Evolutionary conservation across 2,329 filamentous ascomycete species (phyloP).

Genomic region (Trichoderma oligosporum): DNA sequence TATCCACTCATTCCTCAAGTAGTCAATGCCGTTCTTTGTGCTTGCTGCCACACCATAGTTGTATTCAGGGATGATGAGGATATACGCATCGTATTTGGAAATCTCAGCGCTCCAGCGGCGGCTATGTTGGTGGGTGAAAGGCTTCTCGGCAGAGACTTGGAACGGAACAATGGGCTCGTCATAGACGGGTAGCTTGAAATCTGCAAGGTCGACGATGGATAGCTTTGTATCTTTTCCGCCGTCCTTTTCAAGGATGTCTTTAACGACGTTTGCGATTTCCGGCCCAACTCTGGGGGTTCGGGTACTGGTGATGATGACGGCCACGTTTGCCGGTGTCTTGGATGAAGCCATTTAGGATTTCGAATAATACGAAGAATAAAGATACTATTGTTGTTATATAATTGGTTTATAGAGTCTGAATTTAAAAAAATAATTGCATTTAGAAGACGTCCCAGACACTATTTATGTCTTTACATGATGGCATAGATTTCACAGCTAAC

Average conservation of each 20-base stretch:
- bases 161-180: neutral
- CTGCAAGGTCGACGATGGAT: neutral
- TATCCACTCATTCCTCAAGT: neutral
- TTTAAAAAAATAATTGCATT: too few relatives aligned
- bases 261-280: neutral
- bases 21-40: constrained; percentile 9
- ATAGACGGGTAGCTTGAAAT: constrained; percentile 1
- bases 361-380: neutral
- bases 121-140: neutral
- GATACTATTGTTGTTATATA: too few relatives aligned
- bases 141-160: neutral
- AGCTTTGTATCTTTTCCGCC: neutral
- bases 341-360: neutral
- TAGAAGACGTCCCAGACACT: too few relatives aligned
- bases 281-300: neutral
- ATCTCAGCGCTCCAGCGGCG: neutral
- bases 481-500: neutral
- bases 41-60: constrained; percentile 1
- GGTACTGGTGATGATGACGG: constrained; percentile 5
- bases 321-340: neutral
- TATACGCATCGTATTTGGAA: neutral
- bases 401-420: neutral
- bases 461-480: neutral
- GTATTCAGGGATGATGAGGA: constrained; percentile 1
- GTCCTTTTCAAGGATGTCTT: neutral